phyloP scores from a whole-genome alignment of 768 basidiomycete genomes.

The Mycena sanguinolenta region DNA sequence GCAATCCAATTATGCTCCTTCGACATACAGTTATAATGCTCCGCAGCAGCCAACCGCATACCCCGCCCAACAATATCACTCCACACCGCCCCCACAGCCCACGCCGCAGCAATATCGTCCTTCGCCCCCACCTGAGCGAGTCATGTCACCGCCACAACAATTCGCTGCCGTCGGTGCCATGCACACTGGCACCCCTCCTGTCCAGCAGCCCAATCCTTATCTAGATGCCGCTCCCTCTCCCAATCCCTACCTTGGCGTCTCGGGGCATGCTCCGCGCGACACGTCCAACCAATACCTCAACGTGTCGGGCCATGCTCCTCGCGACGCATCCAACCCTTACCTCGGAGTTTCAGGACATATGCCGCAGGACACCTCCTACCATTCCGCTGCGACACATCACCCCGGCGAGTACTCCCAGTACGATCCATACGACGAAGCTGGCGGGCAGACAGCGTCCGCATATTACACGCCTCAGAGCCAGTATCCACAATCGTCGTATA shows the following conservation, averaged over 20 bases:
- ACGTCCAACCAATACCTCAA: slow-evolving; percentile 64
- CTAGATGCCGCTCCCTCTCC: slow-evolving; percentile 45
- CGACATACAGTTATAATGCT: slow-evolving; percentile 44
- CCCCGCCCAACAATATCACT: slow-evolving; percentile 36
- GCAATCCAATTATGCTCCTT: slow-evolving; percentile 47
- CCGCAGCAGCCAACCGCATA: slow-evolving; percentile 41
- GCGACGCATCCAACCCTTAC: slow-evolving; percentile 66
- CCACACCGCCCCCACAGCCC: slow-evolving; percentile 45
- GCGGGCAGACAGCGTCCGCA: slow-evolving; percentile 34
- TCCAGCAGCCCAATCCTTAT: slow-evolving; percentile 48
- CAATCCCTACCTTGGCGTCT: slow-evolving; percentile 56
- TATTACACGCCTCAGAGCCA: slow-evolving; percentile 48
- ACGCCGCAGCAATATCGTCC: slow-evolving; percentile 50
- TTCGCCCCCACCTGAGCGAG: slow-evolving; percentile 48
- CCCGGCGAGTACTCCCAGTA: slow-evolving; percentile 62
- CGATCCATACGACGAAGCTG: slow-evolving; percentile 62
- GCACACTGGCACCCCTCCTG: slow-evolving; percentile 11
- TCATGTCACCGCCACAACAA: slow-evolving; percentile 46
- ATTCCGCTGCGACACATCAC: slow-evolving; percentile 64
- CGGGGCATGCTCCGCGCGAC: neutral
- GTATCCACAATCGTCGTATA: slow-evolving; percentile 37
- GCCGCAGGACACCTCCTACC: slow-evolving; percentile 50
- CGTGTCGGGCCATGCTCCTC: slow-evolving; percentile 59
- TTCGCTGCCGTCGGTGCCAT: slow-evolving; percentile 40
- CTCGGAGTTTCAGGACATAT: slow-evolving; percentile 24